phyloP scores from a whole-genome alignment of 495 filamentous ascomycete species.

The Aspergillus nanangensis region DNA sequence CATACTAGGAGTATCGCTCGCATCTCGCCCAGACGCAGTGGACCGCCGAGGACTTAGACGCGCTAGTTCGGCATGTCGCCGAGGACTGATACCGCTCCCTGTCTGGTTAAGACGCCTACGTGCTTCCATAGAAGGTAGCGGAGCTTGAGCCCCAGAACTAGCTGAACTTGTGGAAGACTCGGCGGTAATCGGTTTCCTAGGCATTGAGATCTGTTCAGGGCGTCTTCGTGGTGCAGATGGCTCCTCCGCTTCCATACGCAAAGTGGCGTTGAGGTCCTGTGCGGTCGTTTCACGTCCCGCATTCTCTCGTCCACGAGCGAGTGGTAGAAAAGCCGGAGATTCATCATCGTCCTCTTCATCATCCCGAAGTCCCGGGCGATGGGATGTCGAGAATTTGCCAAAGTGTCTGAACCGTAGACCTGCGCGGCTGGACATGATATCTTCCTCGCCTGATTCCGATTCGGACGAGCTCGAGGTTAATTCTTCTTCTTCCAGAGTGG shows the following conservation, averaged over 20 bases:
- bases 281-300: constrained; percentile 19
- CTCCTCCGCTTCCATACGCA: constrained; percentile 47
- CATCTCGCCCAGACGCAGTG: constrained; percentile 51
- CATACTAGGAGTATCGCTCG: constrained; percentile 92
- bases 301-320: constrained; percentile 30
- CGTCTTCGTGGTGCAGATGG: constrained; percentile 35
- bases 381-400: constrained; percentile 36
- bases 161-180: constrained; percentile 61
- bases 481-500: constrained; percentile 32
- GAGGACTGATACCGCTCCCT: constrained; percentile 41
- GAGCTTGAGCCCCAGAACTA: constrained; percentile 35
- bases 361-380: constrained; percentile 28
- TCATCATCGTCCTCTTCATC: constrained; percentile 49
- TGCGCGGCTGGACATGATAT: constrained; percentile 36
- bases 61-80: constrained; percentile 51
- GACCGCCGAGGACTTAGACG: constrained; percentile 54
- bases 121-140: constrained; percentile 14
- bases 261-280: constrained; percentile 59
- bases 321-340: constrained; percentile 70
- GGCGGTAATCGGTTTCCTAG: constrained; percentile 43
- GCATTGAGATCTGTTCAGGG: constrained; percentile 19
- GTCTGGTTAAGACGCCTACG: constrained; percentile 15
- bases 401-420: constrained; percentile 31
- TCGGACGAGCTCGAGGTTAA: constrained; percentile 39
- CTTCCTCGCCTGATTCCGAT: constrained; percentile 52